Conservation (phyloP, 345 rosid genomes). For the Litchi chinensis region DNA sequence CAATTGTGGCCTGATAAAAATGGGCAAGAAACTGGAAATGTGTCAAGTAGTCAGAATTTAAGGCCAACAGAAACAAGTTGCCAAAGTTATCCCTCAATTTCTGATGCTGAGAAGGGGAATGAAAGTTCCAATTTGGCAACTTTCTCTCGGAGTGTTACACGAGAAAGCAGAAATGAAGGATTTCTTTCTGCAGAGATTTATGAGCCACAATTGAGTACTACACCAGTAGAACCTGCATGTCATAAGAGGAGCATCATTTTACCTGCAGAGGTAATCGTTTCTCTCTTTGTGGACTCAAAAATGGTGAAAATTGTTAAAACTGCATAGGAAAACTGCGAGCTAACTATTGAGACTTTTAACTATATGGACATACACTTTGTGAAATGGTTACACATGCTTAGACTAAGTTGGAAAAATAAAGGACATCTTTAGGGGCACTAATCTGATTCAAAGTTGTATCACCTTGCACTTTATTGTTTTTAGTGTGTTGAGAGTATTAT, state of each 20-base stretch:
- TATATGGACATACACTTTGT: not conserved
- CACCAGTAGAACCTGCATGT: slow-evolving; percentile 21
- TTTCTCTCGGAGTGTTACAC: slow-evolving; percentile 32
- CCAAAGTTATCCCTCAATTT: slow-evolving; percentile 35
- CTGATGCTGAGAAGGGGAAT: slow-evolving; percentile 34
- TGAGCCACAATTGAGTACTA: slow-evolving; percentile 42
- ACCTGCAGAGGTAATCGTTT: slow-evolving; percentile 49
- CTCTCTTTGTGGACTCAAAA: slow-evolving; percentile 8
- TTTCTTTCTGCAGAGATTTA: slow-evolving; percentile 43
- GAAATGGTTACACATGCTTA: not conserved
- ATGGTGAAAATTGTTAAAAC: not conserved
- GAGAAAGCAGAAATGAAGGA: slow-evolving; percentile 33
- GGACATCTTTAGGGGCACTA: not conserved
- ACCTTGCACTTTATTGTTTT: not conserved
- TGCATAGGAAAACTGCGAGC: not conserved
- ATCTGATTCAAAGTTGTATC: not conserved
- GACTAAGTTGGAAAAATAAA: not conserved
- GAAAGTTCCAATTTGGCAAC: slow-evolving; percentile 38
- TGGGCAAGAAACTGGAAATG: slow-evolving; percentile 39
- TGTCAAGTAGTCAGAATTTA: slow-evolving; percentile 38
- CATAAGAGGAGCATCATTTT: slow-evolving; percentile 34
- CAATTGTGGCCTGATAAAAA: slow-evolving; percentile 26
- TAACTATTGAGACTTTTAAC: not conserved
- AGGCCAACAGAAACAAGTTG: slow-evolving; percentile 33
- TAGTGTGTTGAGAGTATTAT: not conserved